Percentiles rank a stretch among this genome's conserved stretches.
Evolutionary conservation across 441 rosid species (phyloP).

Genomic region (Gossypium davidsonii): DNA sequence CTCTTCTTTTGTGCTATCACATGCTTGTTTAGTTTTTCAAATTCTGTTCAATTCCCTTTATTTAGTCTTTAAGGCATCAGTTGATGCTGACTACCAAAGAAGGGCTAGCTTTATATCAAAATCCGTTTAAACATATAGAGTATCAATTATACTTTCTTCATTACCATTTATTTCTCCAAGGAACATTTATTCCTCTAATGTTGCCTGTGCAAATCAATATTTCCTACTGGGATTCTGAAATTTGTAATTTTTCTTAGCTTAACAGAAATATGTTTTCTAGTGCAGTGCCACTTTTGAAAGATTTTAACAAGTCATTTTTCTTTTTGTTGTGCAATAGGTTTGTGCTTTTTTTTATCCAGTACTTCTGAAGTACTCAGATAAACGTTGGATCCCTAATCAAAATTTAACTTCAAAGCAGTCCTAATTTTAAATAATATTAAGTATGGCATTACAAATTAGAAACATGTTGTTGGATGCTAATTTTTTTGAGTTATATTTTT

Average conservation of each 20-base stretch:
- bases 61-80: not conserved
- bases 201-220: not conserved
- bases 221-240: not conserved
- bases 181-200: not conserved
- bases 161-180: not conserved
- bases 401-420: slow-evolving; percentile 3
- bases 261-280: not conserved
- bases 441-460: not conserved
- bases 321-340: slow-evolving; percentile 1
- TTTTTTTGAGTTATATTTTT: not conserved
- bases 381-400: not conserved
- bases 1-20: not conserved
- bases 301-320: not conserved
- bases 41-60: not conserved
- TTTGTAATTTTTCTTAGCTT: not conserved
- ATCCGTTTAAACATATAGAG: not conserved
- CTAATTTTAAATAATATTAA: not conserved
- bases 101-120: not conserved
- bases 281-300: not conserved
- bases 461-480: not conserved
- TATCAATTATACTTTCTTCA: not conserved
- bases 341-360: not conserved
- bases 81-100: not conserved
- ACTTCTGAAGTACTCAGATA: not conserved
- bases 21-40: not conserved